Base-by-base conservation (phyloP, 208 protist genomes). In the Wallacemonas sp. region DNA sequence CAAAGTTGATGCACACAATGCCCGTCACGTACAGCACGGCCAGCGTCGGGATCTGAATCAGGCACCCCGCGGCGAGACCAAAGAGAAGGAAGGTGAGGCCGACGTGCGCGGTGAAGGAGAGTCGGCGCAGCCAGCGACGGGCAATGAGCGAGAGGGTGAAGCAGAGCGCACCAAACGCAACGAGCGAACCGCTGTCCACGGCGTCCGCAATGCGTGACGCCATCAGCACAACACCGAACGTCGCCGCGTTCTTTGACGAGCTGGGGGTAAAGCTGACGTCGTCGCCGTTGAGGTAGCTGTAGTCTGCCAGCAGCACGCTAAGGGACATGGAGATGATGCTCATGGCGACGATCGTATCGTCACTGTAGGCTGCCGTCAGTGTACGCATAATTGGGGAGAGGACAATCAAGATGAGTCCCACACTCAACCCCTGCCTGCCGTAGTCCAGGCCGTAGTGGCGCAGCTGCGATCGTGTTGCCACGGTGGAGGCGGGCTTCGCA, bases 291-390 rank as follows among this genome's bases (percentile, higher is more conserved):
- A 94, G 64, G 63, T 93, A 96, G 62, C 78, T 87, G 72, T 97
- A 97, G 70, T 97, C 89, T 0, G 83, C 81, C 53, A 83, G 42
- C 15, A 92, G 60, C 44, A 95, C 71, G 61, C 95, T 78, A 34
- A 97, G 32, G 29, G 68, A 86, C 84, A 95, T 90, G 34, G 81
- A 78, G 59, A 92, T 70, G 30, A 92, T 79, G 63, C 80, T 89
- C 32, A 95, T 73, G 22, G 89, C 78, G 10, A 91, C 80, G 70
- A 97, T 93, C n/a, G 92, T 97, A 66, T 97, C 92, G 59, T 95
- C 74, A 54, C 79, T 89, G 72, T 90, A 97, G 32, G 83, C 82
- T 8, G 87, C 79, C 6, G 89, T 95, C 50, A 97, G 71, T 5
- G 87, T 97, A 44, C 83, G 80, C 37, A 97, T 63, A 19, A 92